Percentiles rank a stretch among this genome's conserved stretches.
phyloP scores from a whole-genome alignment of 2,329 filamentous ascomycete genomes.

The Stagonosporopsis vannaccii region DNA sequence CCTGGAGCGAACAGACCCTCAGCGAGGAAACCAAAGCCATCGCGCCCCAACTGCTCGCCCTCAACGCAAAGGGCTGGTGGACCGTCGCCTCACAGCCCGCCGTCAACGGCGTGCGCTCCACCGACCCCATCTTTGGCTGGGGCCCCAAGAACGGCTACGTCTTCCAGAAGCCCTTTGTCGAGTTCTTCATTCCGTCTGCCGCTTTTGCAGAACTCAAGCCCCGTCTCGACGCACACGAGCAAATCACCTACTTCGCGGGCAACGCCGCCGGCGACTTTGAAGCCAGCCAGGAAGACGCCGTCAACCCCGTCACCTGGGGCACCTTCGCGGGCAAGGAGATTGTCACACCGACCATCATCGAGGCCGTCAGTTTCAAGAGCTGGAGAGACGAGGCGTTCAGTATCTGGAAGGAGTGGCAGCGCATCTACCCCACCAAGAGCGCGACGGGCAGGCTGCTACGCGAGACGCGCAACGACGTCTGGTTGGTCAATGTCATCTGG shows the following conservation, averaged over 20 bases:
- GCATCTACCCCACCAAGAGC: conserved; percentile 80
- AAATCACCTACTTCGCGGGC: conserved; percentile 86
- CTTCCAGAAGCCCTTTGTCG: conserved; percentile 98
- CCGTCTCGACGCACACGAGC: conserved; percentile 70
- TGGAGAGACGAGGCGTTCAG: conserved; percentile 97
- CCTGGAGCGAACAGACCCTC: conserved; percentile 92
- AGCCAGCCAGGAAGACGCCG: conserved; percentile 69
- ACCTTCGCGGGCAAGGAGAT: conserved; percentile 96
- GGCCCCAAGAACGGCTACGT: conserved; percentile 91
- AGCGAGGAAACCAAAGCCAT: conserved; percentile 86
- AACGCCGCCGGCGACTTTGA: conserved; percentile 81
- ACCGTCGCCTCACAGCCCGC: conserved; percentile 95
- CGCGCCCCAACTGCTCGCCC: conserved; percentile 72
- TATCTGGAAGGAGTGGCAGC: conserved; percentile 93
- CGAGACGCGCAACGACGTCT: conserved; percentile 71
- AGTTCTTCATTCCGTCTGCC: conserved; percentile 82
- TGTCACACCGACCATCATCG: conserved; percentile 93
- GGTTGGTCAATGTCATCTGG: conserved; percentile 91
- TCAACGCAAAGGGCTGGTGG: conserved; percentile 92
- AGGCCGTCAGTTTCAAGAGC: conserved; percentile 89
- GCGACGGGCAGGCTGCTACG: conserved; percentile 76
- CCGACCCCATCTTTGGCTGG: conserved; percentile 87
- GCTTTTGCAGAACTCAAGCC: conserved; percentile 75
- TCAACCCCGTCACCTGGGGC: conserved; percentile 97
- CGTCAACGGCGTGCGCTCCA: conserved; percentile 82